Evolutionary conservation across 805 yeast species (phyloP).

Genomic region (Starmerella tilneyi): DNA sequence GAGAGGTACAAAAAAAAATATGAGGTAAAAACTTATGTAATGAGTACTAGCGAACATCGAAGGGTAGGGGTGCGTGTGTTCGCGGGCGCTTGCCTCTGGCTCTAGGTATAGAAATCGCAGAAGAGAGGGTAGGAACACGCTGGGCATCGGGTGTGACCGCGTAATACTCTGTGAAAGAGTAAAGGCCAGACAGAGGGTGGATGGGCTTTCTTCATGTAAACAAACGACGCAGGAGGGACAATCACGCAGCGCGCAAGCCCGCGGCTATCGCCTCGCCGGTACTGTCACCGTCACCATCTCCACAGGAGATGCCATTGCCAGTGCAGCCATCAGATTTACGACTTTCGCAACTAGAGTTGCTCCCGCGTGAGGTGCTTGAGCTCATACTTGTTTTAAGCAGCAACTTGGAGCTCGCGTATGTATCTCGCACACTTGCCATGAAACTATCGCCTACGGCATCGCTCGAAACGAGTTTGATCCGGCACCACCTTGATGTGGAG

Average conservation of each 20-base stretch:
- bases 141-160: no score
- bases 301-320: background rate
- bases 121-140: no score
- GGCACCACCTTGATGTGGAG: constrained; percentile 10
- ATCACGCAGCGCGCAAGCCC: background rate
- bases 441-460: constrained; percentile 27
- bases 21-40: constrained; percentile 10
- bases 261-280: background rate
- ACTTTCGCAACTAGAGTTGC: constrained; percentile 12
- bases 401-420: constrained; percentile 33
- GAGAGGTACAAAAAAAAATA: constrained; percentile 6
- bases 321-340: background rate
- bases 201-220: constrained; percentile 10
- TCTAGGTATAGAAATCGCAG: no score
- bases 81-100: no score
- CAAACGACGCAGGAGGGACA: constrained; percentile 1
- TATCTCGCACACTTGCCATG: constrained; percentile 29
- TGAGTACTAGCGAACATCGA: background rate
- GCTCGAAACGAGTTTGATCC: constrained; percentile 23
- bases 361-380: constrained; percentile 39
- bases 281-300: background rate
- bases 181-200: background rate
- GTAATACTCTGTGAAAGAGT: no score
- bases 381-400: constrained; percentile 36
- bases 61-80: background rate